A percentile compares a stretch with the other conserved stretches of the same genome.
These are phyloP conservation scores for Xylariaceae sp. DNA, from an alignment of 2,329 filamentous ascomycete genomes.

Conservation along the genomic window DNA sequence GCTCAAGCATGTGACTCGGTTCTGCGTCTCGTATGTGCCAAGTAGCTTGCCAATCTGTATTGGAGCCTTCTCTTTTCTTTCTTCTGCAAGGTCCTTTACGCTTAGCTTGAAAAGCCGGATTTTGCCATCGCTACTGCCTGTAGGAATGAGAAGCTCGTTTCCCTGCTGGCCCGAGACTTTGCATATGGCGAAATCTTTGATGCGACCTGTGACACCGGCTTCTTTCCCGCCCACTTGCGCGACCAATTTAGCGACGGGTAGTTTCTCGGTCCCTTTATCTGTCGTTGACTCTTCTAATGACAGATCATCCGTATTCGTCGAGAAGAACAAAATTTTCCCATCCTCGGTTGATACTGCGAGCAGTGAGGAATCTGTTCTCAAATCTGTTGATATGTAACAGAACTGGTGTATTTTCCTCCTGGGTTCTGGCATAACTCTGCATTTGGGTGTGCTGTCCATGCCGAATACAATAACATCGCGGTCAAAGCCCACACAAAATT, in stretches of 20 bases:
- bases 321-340: conserved; percentile 84
- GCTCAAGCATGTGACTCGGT: conserved; percentile 86
- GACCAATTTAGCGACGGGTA: conserved; percentile 69
- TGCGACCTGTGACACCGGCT: conserved; percentile 70
- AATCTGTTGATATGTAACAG: conserved; percentile 67
- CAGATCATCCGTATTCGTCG: conserved; percentile 63
- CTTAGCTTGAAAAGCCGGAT: conserved; percentile 77
- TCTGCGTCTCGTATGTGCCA: conserved; percentile 82
- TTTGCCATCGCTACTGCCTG: conserved; percentile 84
- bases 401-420: conserved; percentile 85
- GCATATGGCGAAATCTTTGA: conserved; percentile 87
- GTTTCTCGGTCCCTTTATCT: conserved; percentile 47
- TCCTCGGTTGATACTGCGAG: conserved; percentile 89
- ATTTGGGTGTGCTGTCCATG: conserved; percentile 83
- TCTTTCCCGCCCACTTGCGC: conserved; percentile 81
- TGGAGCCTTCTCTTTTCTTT: conserved; percentile 35
- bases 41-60: conserved; percentile 68
- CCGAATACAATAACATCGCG: conserved; percentile 84
- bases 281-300: conserved; percentile 47
- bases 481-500: conserved; percentile 91
- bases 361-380: conserved; percentile 58
- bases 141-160: conserved; percentile 63
- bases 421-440: conserved; percentile 71
- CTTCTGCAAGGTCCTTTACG: conserved; percentile 48
- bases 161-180: conserved; percentile 47